Base-by-base conservation (phyloP, 1,284 basidiomycete genomes). In the Apiotrichum montevideense region DNA sequence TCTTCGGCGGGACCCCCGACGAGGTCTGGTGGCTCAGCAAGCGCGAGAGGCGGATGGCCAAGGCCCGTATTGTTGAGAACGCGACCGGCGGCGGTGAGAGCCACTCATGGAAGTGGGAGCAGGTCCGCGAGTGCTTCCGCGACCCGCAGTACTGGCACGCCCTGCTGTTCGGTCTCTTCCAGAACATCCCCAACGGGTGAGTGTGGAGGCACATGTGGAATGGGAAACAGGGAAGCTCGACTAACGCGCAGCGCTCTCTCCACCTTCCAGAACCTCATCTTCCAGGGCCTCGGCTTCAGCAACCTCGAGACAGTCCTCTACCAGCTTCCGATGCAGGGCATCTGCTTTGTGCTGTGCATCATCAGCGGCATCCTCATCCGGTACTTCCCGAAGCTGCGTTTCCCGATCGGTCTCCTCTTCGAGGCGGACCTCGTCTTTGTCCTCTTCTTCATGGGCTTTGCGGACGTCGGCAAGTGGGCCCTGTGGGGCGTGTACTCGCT, bases 91-190 rank as follows among this genome's bases (percentile, higher is more conserved):
- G 49, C 10, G 56, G 56, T 14, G 57, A 55, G 10, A 61, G 61
- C 39, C 66, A 67, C 51, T 55, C 58, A 2, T 68, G 66, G 66
- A 59, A 61, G 40, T 65, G 63, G 66, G 44, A 46, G 15, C 66
- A 67, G 56, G 63, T 65, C n/a, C 40, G 37, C 14, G 67, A 69
- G 53, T 67, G 64, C 55, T 58, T 69, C 58, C 39, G 51, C 9
- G 68, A 70, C 62, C 65, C 63, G 2, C 63, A 66, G 52, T 65
- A 55, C 52, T 70, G 57, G 50, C 11, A 9, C 11, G 61, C 55
- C 48, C 14, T 49, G 21, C 29, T 44, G 29, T 44, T 59, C 41
- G 37, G 37, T 35, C 10, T 48, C n/a, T 29, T 34, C 34, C n/a
- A n/a, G 8, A 46, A 8, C 8, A 35, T 46, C 32, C 46, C 46